Base-by-base conservation (phyloP, 2,329 filamentous ascomycete species). In the Xylaria sp. region DNA sequence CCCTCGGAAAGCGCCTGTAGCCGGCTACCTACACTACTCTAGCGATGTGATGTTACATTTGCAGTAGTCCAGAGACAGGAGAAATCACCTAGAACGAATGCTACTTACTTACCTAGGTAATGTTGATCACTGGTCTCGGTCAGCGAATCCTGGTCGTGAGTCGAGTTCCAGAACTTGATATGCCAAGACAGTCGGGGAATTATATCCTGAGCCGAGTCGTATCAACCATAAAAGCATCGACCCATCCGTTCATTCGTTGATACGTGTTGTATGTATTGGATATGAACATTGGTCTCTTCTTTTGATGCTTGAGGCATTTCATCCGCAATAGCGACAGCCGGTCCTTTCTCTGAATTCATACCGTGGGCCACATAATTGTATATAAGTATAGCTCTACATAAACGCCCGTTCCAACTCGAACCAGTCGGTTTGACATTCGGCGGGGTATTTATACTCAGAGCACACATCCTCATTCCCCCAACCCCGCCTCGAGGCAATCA, bases 1-100 rank as follows among this genome's bases (percentile, higher is more conserved):
- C 33, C n/a, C 19, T 52, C 62, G 62, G 54, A 53, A 52, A 62
- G 54, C 58, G 62, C 54, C 62, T 55, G 27, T 29, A 23, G 48
- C 54, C 62, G 58, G 49, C n/a, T 27, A 31, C 21, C n/a, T 40
- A 4, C 11, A 37, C n/a, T n/a, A n/a, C n/a, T n/a, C n/a, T n/a
- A n/a, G n/a, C n/a, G n/a, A n/a, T n/a, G n/a, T 47, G n/a, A 13
- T 47, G 31, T 37, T 13, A n/a, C 6, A 48, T 31, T n/a, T n/a
- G 23, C 43, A 21, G 17, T 9, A 31, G 3, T 3, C 4, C 10
- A 23, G 23, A 49, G 23, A 37, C 1, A 10, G 13, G 13, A 27
- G 27, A 15, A 40, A 47, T 15, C 23, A 46, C 37, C 40, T 17
- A 62, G 29, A 49, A 47, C 23, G 8, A 41, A 52, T 59, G n/a